Base-by-base conservation (phyloP, 1,139 yeast species). In the Saccharomyces hybrid region DNA sequence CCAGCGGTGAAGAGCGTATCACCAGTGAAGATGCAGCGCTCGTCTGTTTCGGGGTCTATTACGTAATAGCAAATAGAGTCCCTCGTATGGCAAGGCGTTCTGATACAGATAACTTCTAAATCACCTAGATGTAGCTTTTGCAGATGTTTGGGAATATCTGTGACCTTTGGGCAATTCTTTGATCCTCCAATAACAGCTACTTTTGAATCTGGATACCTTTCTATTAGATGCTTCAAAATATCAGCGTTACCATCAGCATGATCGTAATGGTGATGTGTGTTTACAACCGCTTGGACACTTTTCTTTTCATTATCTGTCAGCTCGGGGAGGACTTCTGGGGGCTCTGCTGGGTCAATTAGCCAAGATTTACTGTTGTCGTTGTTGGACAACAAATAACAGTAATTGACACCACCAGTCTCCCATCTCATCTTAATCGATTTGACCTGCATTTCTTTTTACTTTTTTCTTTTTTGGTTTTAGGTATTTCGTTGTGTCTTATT, bases 181-280 rank as follows among this genome's bases (percentile, higher is more conserved):
- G 71, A 67, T 11, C 99, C 99, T 0, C 91, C 97, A 66, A 89
- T 84, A n/a, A 93, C 75, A 65, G 47, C 73, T 2, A 63, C 75
- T 1, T 85, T 82, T 60, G 76, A 79, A 51, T 62, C 62, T 49
- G 68, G 65, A 58, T 73, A 76, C 62, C 70, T 70, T 50, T 11
- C 38, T 25, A 19, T 47, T 26, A 51, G 19, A 2, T 23, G 4
- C 50, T 29, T 51, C 4, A 47, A 29, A 9, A 51, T 6, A 14
- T 34, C 34, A 32, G 73, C 71, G 68, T 93, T 93, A 1, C 99
- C 99, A 27, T 88, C 97, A 1, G 97, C 78, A 71, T 93, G 99
- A 68, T 93, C 99, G 64, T 83, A 81, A 70, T 93, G 99, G 69
- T 95, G 98, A 67, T 93, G 99, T 1, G 99, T 93, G 70, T 93